phyloP scores from a whole-genome alignment of 2,329 filamentous ascomycete species.

The Gyromitra esculenta region DNA sequence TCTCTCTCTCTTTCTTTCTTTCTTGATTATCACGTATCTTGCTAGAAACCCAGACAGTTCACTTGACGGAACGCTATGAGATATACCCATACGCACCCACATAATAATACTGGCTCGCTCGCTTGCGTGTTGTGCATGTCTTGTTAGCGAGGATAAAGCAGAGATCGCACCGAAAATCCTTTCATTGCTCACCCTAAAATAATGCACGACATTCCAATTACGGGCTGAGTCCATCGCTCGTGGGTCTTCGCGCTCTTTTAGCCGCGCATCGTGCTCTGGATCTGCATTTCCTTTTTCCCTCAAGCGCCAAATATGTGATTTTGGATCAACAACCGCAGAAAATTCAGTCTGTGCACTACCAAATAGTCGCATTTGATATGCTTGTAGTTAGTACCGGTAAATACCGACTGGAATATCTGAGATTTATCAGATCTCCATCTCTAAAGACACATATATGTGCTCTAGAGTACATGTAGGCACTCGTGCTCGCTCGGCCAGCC shows the following conservation, averaged over 20 bases:
- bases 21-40: neutral
- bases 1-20: neutral
- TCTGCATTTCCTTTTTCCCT: slow-evolving; percentile 33
- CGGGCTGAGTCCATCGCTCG: slow-evolving; percentile 41
- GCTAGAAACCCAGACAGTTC: slow-evolving; percentile 19
- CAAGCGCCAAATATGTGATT: slow-evolving; percentile 32
- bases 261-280: slow-evolving; percentile 42
- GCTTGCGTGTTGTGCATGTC: slow-evolving; percentile 43
- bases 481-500: neutral
- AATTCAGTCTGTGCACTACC: neutral
- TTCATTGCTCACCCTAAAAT: slow-evolving; percentile 40
- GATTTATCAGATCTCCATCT: slow-evolving; percentile 11
- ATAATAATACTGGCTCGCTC: slow-evolving; percentile 19
- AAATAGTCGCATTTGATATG: slow-evolving; percentile 1
- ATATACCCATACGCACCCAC: slow-evolving; percentile 31
- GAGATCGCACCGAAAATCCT: slow-evolving; percentile 41
- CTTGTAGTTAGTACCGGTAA: slow-evolving; percentile 6
- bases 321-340: slow-evolving; percentile 23
- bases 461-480: no score
- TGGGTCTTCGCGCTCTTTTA: slow-evolving; percentile 44
- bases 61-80: slow-evolving; percentile 21
- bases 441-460: neutral
- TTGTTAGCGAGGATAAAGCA: slow-evolving; percentile 42
- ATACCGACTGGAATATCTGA: slow-evolving; percentile 6
- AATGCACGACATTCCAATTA: slow-evolving; percentile 49